Evolutionary conservation across 768 basidiomycete species (phyloP).

Genomic region (Naganishia kalamii): DNA sequence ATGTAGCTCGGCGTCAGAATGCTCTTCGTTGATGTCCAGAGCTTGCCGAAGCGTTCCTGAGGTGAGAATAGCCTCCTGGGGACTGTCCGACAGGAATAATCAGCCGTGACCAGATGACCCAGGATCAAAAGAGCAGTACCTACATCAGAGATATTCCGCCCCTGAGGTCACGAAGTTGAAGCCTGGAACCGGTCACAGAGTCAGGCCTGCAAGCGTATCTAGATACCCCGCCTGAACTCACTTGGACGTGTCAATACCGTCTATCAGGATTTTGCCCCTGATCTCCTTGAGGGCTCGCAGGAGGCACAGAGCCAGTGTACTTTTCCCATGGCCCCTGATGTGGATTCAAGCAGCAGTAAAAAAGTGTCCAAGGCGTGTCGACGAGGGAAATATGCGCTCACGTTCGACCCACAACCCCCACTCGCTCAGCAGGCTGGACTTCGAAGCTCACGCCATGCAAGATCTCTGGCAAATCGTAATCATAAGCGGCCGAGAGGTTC

Average conservation of each 20-base stretch:
- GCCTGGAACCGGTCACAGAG: not conserved
- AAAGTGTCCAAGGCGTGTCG: not conserved
- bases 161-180: not conserved
- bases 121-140: not conserved
- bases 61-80: constrained; percentile 42
- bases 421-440: constrained; percentile 23
- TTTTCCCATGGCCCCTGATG: constrained; percentile 29
- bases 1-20: constrained; percentile 68
- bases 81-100: constrained; percentile 39
- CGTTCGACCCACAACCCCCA: constrained; percentile 38
- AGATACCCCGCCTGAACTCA: constrained; percentile 61
- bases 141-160: constrained; percentile 8
- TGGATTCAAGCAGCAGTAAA: constrained; percentile 52
- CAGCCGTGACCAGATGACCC: not conserved
- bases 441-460: constrained; percentile 35
- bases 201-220: constrained; percentile 51
- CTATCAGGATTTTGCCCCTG: constrained; percentile 35
- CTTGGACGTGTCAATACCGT: constrained; percentile 34
- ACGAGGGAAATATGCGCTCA: constrained; percentile 53
- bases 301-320: constrained; percentile 39
- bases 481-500: constrained; percentile 35
- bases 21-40: constrained; percentile 82
- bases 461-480: constrained; percentile 39
- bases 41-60: constrained; percentile 38
- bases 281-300: constrained; percentile 36